Conservation (phyloP, 2,329 filamentous ascomycete genomes). For the Nemania sp. region DNA sequence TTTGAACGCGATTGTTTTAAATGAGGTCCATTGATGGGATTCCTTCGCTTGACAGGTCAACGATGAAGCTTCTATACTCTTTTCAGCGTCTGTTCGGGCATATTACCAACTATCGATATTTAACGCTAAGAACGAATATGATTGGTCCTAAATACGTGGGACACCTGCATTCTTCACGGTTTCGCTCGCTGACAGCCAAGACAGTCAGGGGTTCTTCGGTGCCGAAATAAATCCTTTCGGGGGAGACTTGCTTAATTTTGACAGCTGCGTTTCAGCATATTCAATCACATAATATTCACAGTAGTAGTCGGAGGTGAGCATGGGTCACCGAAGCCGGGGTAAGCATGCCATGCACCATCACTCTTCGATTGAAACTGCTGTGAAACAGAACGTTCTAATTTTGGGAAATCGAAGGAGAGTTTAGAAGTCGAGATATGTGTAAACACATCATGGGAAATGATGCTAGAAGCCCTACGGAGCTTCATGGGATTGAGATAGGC, state of each 20-base stretch:
- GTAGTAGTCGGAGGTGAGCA: not conserved
- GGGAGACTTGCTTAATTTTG: not conserved
- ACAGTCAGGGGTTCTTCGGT: not conserved
- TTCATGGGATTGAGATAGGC: not conserved
- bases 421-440: not conserved
- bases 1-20: not conserved
- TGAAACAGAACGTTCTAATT: slow-evolving; percentile 14
- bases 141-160: not conserved
- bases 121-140: not conserved
- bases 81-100: not conserved
- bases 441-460: not conserved
- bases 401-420: slow-evolving; percentile 3
- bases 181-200: not conserved
- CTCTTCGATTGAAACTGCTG: slow-evolving; percentile 4
- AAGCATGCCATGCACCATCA: not conserved
- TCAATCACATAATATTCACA: slow-evolving; percentile 7
- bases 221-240: not conserved
- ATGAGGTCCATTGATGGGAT: not conserved
- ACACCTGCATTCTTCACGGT: too few species aligned
- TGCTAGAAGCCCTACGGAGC: not conserved
- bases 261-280: slow-evolving; percentile 1
- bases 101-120: not conserved
- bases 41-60: not conserved
- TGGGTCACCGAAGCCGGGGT: not conserved
- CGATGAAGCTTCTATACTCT: not conserved